A percentile compares a stretch with the other conserved stretches of the same genome.
Conservation (phyloP, 2,329 filamentous ascomycete genomes). For the Cladosporium velox region DNA sequence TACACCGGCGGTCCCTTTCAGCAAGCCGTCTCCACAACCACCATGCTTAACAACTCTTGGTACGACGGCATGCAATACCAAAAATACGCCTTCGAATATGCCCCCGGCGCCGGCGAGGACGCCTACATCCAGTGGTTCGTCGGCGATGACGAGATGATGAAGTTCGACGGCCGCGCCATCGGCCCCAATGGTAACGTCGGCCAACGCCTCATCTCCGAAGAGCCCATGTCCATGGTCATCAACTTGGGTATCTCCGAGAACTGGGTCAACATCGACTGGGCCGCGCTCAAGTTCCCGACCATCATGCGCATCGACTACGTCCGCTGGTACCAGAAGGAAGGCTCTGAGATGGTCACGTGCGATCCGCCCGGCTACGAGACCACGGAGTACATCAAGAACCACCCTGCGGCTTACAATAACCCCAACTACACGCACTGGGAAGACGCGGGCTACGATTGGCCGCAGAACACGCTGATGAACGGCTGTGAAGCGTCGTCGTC, state of each 20-base stretch:
- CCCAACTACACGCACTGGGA: slow-evolving; percentile 64
- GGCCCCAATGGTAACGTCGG: slow-evolving; percentile 71
- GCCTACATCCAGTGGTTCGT: slow-evolving; percentile 71
- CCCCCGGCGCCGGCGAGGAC: slow-evolving; percentile 53
- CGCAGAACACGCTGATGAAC: slow-evolving; percentile 63
- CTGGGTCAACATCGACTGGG: slow-evolving; percentile 53
- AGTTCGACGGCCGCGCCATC: slow-evolving; percentile 59
- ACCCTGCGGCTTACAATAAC: slow-evolving; percentile 63
- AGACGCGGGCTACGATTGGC: slow-evolving; percentile 59
- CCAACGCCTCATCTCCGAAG: slow-evolving; percentile 63
- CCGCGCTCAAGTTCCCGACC: slow-evolving; percentile 50
- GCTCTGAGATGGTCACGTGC: slow-evolving; percentile 60
- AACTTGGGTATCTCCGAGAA: slow-evolving; percentile 66
- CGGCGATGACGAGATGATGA: slow-evolving; percentile 65
- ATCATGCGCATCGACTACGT: slow-evolving; percentile 69
- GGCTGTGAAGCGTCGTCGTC: slow-evolving; percentile 44
- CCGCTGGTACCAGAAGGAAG: slow-evolving; percentile 67
- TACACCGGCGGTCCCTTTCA: slow-evolving; percentile 65
- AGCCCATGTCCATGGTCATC: slow-evolving; percentile 67
- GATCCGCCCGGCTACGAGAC: slow-evolving; percentile 68
- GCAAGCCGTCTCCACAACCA: slow-evolving; percentile 63
- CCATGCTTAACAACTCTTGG: slow-evolving; percentile 66
- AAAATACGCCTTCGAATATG: slow-evolving; percentile 64
- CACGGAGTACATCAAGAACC: slow-evolving; percentile 65
- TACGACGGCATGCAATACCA: slow-evolving; percentile 66